A percentile compares a stretch with the other conserved stretches of the same genome.
Conservation (phyloP, 768 basidiomycete genomes). For the Termitomyces sp. region DNA sequence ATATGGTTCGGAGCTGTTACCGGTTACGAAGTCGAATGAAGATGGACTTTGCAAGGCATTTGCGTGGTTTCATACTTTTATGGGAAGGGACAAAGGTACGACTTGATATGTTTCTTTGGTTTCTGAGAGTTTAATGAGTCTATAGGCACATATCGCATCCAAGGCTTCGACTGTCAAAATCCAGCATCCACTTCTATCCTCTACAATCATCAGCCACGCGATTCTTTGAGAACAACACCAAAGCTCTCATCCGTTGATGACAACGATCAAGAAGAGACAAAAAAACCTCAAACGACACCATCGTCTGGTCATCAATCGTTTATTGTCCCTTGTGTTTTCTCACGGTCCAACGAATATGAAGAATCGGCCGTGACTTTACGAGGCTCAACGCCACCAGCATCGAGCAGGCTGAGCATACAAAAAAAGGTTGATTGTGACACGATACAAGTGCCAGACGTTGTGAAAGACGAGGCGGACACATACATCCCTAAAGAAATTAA, state of each 20-base stretch:
- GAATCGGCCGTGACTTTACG: slow-evolving; percentile 19
- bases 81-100: slow-evolving; percentile 45
- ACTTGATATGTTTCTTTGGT: slow-evolving; percentile 2
- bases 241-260: slow-evolving; percentile 39
- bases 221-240: slow-evolving; percentile 45
- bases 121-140: slow-evolving; percentile 11
- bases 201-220: slow-evolving; percentile 47
- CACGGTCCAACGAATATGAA: slow-evolving; percentile 40
- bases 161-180: slow-evolving; percentile 49
- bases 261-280: slow-evolving; percentile 17
- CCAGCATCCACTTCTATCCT: slow-evolving; percentile 67
- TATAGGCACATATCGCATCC: not conserved
- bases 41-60: slow-evolving; percentile 70
- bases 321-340: slow-evolving; percentile 45
- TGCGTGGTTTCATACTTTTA: slow-evolving; percentile 65
- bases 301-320: slow-evolving; percentile 22
- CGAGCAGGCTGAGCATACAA: not conserved
- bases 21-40: slow-evolving; percentile 54
- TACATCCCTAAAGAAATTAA: slow-evolving; percentile 22
- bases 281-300: slow-evolving; percentile 17
- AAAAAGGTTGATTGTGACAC: not conserved
- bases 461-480: slow-evolving; percentile 12
- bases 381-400: not conserved
- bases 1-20: slow-evolving; percentile 75
- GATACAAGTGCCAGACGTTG: not conserved